phyloP scores from a whole-genome alignment of 1,284 basidiomycete genomes.

The Tranzscheliella williamsii region DNA sequence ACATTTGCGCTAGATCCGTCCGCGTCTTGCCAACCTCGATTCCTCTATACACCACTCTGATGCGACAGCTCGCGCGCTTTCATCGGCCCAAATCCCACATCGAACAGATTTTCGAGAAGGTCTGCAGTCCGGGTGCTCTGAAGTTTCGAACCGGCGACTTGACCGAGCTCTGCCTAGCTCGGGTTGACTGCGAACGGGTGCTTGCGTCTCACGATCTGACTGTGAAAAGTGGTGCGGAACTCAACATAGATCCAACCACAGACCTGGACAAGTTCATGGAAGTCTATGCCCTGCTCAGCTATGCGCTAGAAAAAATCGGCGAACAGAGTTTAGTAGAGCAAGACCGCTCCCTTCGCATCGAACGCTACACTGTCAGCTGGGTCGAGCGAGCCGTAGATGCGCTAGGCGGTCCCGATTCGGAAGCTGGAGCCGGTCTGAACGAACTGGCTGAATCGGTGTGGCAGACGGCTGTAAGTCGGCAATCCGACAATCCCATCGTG shows the following conservation, averaged over 20 bases:
- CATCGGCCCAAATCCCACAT: constrained; percentile 38
- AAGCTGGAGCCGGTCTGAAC: constrained; percentile 34
- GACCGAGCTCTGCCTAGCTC: constrained; percentile 43
- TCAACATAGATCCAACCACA: constrained; percentile 25
- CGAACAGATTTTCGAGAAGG: constrained; percentile 37
- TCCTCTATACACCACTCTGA: constrained; percentile 34
- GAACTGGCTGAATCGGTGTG: constrained; percentile 50
- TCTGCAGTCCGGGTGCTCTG: constrained; percentile 21
- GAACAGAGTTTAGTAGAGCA: constrained; percentile 9
- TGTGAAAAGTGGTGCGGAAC: constrained; percentile 6
- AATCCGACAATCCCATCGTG: constrained; percentile 34
- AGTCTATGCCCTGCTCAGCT: constrained; percentile 46
- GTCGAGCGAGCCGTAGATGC: constrained; percentile 36
- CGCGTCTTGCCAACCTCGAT: constrained; percentile 39
- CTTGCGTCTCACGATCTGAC: constrained; percentile 29
- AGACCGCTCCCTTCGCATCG: constrained; percentile 27
- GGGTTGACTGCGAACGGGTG: constrained; percentile 54
- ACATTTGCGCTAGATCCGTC: constrained; percentile 28
- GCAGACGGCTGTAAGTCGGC: constrained; percentile 38
- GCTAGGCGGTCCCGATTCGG: constrained; percentile 30
- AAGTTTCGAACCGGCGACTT: constrained; percentile 17
- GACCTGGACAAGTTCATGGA: constrained; percentile 52
- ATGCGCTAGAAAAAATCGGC: constrained; percentile 24
- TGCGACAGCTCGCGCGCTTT: constrained; percentile 39
- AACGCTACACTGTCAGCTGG: constrained; percentile 47